Base-by-base conservation (phyloP, 176 grass and related monocot genomes). In the Zea luxurians region DNA sequence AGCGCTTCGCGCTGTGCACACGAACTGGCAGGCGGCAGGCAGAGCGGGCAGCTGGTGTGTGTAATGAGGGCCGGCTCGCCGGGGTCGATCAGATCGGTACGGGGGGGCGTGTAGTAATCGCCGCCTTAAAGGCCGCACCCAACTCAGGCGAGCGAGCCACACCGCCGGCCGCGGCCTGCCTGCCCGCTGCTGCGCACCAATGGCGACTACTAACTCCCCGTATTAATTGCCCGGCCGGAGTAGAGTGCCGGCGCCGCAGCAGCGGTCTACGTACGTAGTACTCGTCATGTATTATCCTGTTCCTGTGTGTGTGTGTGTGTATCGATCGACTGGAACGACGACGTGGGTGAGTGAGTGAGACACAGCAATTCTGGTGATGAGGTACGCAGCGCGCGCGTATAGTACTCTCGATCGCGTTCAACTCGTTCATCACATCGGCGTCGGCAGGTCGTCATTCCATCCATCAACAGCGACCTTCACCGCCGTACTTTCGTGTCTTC, bases 91-190 rank as follows among this genome's bases (percentile, higher is more conserved):
- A 73, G 68, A 27, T 27, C 27, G 27, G 27, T 27, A 27, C 27
- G 27, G 27, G 27, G 27, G 27, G 27, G 27, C 27, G 27, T 27
- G 27, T 27, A 27, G 27, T 27, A 27, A 27, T 27, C 27, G 55
- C 78, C 57, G 66, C 40, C 85, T 71, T 82, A 34, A 86, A 77
- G 37, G 46, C 57, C n/a, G 71, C 84, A 80, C 50, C 77, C 52
- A 75, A 80, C 62, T 52, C 48, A 15, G 53, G 17, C 50, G 43
- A 12, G 27, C 27, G 13, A 36, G 4, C 47, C 10, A 40, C 61
- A 64, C 61, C 35, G 61, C 61, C 53, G 50, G 61, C 15, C 41
- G 27, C 27, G 27, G 27, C 27, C 27, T 27, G 27, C 27, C 27
- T 38, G 4, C 13, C 8, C 18, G 61, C 71, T n/a, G 55, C 12